phyloP scores from a whole-genome alignment of 169 alveolate species.

The Cryptosporidium xiaoi region DNA sequence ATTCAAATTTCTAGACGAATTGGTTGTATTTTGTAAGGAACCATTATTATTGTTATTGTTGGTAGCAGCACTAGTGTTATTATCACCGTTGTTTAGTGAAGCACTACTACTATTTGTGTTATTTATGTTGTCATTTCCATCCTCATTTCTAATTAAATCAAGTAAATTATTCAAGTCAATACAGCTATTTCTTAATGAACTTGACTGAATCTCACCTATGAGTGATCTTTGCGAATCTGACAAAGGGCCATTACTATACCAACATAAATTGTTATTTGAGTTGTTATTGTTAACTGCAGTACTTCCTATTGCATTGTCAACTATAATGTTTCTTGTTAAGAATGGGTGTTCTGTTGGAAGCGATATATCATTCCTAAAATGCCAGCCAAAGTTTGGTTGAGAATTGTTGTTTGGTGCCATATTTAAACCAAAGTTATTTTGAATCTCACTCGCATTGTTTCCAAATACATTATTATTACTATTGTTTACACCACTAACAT shows the following conservation, averaged over 20 bases:
- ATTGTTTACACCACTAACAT: background rate
- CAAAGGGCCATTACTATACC: slow-evolving; percentile 70
- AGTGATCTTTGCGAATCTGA: slow-evolving; percentile 54
- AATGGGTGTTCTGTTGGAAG: slow-evolving; percentile 68
- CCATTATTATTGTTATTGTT: background rate
- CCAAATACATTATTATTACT: too few relatives aligned
- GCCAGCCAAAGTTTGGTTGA: slow-evolving; percentile 71
- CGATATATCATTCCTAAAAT: slow-evolving; percentile 46
- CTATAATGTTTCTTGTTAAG: slow-evolving; percentile 56
- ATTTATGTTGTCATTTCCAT: background rate
- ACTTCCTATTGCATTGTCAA: slow-evolving; percentile 30
- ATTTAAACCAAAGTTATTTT: background rate
- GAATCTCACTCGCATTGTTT: background rate
- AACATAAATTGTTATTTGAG: slow-evolving; percentile 18
- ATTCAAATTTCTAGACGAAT: slow-evolving; percentile 7
- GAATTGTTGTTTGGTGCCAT: background rate
- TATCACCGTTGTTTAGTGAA: background rate
- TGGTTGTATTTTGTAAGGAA: background rate
- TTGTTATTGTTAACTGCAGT: background rate
- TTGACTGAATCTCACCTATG: slow-evolving; percentile 55
- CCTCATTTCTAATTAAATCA: slow-evolving; percentile 37
- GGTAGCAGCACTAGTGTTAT: background rate
- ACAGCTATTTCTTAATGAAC: slow-evolving; percentile 34
- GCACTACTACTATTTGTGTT: background rate
- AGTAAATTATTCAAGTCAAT: background rate